Evolutionary conservation across 352 stramenopile genomes (phyloP), one percentile per base, ranked within the genome.

Genomic region (Aphanomyces euteiches): DNA sequence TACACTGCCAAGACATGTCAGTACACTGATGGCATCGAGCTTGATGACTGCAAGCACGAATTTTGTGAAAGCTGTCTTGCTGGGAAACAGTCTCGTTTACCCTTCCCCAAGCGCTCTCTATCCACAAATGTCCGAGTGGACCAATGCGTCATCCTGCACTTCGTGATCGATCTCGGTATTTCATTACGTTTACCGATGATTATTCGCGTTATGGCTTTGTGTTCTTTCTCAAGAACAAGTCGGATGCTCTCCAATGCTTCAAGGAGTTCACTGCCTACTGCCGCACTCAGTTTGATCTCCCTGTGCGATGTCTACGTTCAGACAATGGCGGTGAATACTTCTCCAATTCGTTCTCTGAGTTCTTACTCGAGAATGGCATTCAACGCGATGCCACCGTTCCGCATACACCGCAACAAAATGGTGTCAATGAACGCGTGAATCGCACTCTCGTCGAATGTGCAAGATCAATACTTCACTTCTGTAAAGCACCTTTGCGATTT

Each of bases 171-270:
- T 28, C 28, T 28, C 28, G 28, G 28, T 28, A 53, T 53, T 53
- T 53, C 45, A n/a, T 53, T 53, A 53, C 45, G 45, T 53, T 53
- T n/a, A 53, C 45, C 45, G 45, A 53, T 53, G 45, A 53, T 53
- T 53, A n/a, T 53, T 53, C 45, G 45, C 45, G 45, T n/a, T 53
- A 53, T 53, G 45, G 45, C 45, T 53, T n/a, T n/a, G 45, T 53
- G 13, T 53, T 53, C 45, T 53, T 53, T n/a, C 45, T 53, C n/a
- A 15, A 53, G 45, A 15, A 53, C 45, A 53, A 53, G 45, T 53
- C 45, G 13, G 45, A 53, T 53, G 45, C 45, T n/a, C 45, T 53
- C 45, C n/a, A 53, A 19, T 53, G 45, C 45, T 53, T 53, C 45
- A 53, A 53, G n/a, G 45, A 53, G 13, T 53, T 53, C 45, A 19